Percentiles rank a stretch among this genome's conserved stretches.
These are phyloP conservation scores for Fusarium circinatum DNA, from an alignment of 2,329 filamentous ascomycete genomes.

Conservation along the genomic window DNA sequence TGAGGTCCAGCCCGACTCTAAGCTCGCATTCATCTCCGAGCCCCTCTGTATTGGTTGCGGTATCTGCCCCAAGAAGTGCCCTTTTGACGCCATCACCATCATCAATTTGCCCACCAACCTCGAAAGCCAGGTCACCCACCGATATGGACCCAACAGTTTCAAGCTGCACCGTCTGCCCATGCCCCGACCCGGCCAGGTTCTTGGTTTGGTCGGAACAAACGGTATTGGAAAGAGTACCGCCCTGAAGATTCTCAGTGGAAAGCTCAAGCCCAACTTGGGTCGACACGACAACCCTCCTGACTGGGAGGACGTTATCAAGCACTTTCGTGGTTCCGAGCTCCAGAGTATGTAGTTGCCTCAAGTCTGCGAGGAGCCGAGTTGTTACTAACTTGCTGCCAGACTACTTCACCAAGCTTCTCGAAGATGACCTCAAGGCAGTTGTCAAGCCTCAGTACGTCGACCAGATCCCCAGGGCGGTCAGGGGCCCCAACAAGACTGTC, in stretches of 20 bases:
- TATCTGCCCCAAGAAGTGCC: slow-evolving; percentile 99
- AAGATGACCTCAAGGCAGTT: slow-evolving; percentile 96
- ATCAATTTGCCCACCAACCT: slow-evolving; percentile 99
- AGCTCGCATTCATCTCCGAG: slow-evolving; percentile 98
- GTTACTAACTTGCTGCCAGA: slow-evolving; percentile 56
- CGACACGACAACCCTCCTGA: slow-evolving; percentile 96
- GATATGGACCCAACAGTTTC: slow-evolving; percentile 99
- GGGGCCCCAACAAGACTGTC: slow-evolving; percentile 82
- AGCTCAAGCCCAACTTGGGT: slow-evolving; percentile 97
- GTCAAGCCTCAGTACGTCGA: slow-evolving; percentile 99
- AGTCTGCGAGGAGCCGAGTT: not conserved
- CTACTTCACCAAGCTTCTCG: slow-evolving; percentile 98
- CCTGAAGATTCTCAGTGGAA: slow-evolving; percentile 97
- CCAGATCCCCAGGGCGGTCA: slow-evolving; percentile 94
- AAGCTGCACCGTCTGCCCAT: slow-evolving; percentile 97
- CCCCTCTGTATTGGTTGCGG: slow-evolving; percentile 96
- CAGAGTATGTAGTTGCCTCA: slow-evolving; percentile 75
- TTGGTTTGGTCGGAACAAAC: slow-evolving; percentile 98
- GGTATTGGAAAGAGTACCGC: slow-evolving; percentile 99
- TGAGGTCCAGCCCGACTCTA: slow-evolving; percentile 87
- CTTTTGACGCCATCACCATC: slow-evolving; percentile 98
- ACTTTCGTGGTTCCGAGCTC: slow-evolving; percentile 96
- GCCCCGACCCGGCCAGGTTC: slow-evolving; percentile 92
- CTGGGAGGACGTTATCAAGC: slow-evolving; percentile 98
- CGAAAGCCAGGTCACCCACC: slow-evolving; percentile 96